These are phyloP conservation scores for Kluyveromyces aestuarii DNA, from an alignment of 805 yeast species.

Conservation along the genomic window DNA sequence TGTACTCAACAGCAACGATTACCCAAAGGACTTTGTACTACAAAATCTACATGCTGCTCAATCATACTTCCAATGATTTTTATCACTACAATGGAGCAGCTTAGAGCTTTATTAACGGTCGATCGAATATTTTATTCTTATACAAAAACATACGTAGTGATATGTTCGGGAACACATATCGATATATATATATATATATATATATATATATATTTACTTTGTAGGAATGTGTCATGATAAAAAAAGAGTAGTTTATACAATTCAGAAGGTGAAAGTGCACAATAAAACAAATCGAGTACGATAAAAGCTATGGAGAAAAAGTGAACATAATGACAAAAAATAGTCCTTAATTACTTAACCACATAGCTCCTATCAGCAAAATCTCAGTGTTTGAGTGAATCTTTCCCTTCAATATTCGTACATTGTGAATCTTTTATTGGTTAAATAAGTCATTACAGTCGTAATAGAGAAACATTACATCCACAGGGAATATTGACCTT, in stretches of 20 bases:
- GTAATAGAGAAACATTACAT: constrained; percentile 3
- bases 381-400: neutral
- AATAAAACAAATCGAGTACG: too few species aligned
- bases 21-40: constrained; percentile 32
- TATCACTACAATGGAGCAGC: neutral
- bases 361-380: neutral
- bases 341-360: too few species aligned
- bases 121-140: neutral
- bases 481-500: neutral
- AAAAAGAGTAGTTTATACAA: neutral
- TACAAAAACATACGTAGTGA: neutral
- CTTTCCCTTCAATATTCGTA: neutral
- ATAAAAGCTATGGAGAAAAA: neutral
- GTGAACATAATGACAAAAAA: neutral
- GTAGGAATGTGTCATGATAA: neutral
- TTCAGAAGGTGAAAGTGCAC: neutral
- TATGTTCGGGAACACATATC: neutral
- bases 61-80: constrained; percentile 36
- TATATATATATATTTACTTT: too few species aligned
- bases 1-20: constrained; percentile 38
- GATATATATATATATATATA: neutral
- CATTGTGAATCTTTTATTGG: constrained; percentile 1
- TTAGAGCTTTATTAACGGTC: neutral
- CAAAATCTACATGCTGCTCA: constrained; percentile 52
- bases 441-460: constrained; percentile 4